Percentiles rank a stretch among this genome's conserved stretches.
These are phyloP conservation scores for Colletotrichum abscissum DNA, from an alignment of 2,329 filamentous ascomycete genomes.

Conservation along the genomic window DNA sequence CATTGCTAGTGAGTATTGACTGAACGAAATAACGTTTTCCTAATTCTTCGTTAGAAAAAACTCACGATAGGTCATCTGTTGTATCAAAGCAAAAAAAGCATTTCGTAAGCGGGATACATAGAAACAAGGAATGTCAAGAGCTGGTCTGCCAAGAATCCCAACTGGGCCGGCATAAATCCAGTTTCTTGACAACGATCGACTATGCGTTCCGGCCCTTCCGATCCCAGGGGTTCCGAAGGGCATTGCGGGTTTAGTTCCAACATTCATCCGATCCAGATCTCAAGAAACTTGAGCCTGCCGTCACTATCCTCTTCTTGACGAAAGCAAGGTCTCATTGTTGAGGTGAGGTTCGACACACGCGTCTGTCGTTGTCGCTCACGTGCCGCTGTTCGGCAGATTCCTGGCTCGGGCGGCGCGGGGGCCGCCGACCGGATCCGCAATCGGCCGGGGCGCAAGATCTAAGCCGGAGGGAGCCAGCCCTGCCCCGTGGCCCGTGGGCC, in stretches of 20 bases:
- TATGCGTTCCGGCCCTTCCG: background rate
- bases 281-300: too few relatives aligned
- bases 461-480: slow-evolving; percentile 2
- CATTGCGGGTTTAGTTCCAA: too few relatives aligned
- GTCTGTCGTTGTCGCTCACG: background rate
- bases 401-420: background rate
- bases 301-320: too few relatives aligned
- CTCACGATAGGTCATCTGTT: too few relatives aligned
- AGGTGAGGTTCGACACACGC: too few relatives aligned
- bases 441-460: background rate
- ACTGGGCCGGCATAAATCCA: background rate
- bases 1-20: too few relatives aligned
- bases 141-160: background rate
- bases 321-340: too few relatives aligned
- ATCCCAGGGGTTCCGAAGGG: background rate
- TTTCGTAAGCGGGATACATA: background rate
- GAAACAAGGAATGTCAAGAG: background rate
- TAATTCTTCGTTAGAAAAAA: too few relatives aligned
- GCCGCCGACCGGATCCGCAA: background rate
- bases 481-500: too few relatives aligned
- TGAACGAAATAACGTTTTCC: too few relatives aligned
- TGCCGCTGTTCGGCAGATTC: background rate
- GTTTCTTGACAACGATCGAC: background rate
- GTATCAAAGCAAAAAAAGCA: background rate
- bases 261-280: too few relatives aligned